Evolutionary conservation across 495 filamentous ascomycete species (phyloP).

Genomic region (Umbilicaria muhlenbergii): DNA sequence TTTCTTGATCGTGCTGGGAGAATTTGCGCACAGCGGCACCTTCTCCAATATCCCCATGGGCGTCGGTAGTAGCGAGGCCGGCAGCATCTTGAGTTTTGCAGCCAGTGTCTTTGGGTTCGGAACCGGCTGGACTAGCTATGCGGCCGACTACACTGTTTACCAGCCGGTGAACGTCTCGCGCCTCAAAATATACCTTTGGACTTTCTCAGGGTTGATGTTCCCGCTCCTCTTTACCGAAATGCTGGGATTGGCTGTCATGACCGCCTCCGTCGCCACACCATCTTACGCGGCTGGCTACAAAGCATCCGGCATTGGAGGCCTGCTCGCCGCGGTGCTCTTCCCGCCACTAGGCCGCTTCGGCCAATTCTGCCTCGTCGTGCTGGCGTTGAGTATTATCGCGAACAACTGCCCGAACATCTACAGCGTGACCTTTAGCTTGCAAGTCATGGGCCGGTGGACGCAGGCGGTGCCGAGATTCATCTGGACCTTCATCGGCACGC

Average conservation of each 20-base stretch:
- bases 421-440: constrained; percentile 60
- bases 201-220: constrained; percentile 53
- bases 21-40: constrained; percentile 58
- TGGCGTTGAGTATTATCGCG: constrained; percentile 65
- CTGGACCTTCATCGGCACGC: constrained; percentile 55
- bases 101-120: constrained; percentile 64
- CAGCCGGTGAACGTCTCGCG: constrained; percentile 47
- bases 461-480: constrained; percentile 61
- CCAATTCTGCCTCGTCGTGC: constrained; percentile 67
- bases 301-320: constrained; percentile 48
- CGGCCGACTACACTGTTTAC: constrained; percentile 76
- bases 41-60: constrained; percentile 53
- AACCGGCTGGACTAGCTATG: constrained; percentile 66
- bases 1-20: constrained; percentile 60
- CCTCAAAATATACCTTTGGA: constrained; percentile 48
- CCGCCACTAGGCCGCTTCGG: constrained; percentile 58
- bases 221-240: constrained; percentile 67
- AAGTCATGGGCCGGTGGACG: constrained; percentile 48
- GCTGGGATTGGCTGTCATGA: constrained; percentile 59
- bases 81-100: constrained; percentile 53
- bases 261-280: constrained; percentile 31
- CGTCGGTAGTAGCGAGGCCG: constrained; percentile 44
- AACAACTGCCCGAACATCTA: constrained; percentile 89
- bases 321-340: constrained; percentile 52
- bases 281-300: constrained; percentile 46